phyloP scores from a whole-genome alignment of 179 eudicot genomes.

The Spinacia oleracea region DNA sequence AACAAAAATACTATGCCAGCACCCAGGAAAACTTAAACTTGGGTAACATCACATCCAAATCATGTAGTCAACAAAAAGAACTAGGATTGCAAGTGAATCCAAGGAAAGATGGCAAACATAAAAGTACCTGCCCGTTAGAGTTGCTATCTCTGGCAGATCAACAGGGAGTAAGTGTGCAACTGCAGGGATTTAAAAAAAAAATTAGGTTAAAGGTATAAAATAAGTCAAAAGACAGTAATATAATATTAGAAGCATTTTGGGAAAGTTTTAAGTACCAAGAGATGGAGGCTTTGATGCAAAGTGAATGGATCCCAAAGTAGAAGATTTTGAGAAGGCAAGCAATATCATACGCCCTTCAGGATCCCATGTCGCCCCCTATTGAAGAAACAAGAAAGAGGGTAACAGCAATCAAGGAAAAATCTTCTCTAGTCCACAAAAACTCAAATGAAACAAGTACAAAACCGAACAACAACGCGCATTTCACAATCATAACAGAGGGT shows the following conservation, averaged over 20 bases:
- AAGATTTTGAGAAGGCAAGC: conserved; percentile 77
- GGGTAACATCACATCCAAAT: neutral
- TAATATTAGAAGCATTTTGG: neutral
- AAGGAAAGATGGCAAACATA: neutral
- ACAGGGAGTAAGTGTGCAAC: conserved; percentile 94
- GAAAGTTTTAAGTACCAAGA: conserved; percentile 51
- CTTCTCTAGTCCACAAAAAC: neutral
- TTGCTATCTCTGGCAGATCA: conserved; percentile 78
- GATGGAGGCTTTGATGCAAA: conserved; percentile 97
- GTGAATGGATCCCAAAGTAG: conserved; percentile 83
- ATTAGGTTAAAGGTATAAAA: neutral
- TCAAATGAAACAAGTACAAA: neutral
- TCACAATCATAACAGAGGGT: conserved; percentile 8
- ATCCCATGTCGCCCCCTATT: conserved; percentile 96
- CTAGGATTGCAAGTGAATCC: neutral
- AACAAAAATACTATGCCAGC: neutral
- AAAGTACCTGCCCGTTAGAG: conserved; percentile 71
- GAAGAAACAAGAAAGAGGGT: neutral
- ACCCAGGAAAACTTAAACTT: neutral
- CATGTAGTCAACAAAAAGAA: neutral
- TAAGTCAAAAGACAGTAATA: neutral
- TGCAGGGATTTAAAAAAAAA: conserved; percentile 25
- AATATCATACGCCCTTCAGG: conserved; percentile 93
- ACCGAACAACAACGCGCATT: neutral
- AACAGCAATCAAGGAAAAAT: conserved; percentile 1